Evolutionary conservation across 2,329 filamentous ascomycete genomes (phyloP).

Genomic region (Penicillium sp.): DNA sequence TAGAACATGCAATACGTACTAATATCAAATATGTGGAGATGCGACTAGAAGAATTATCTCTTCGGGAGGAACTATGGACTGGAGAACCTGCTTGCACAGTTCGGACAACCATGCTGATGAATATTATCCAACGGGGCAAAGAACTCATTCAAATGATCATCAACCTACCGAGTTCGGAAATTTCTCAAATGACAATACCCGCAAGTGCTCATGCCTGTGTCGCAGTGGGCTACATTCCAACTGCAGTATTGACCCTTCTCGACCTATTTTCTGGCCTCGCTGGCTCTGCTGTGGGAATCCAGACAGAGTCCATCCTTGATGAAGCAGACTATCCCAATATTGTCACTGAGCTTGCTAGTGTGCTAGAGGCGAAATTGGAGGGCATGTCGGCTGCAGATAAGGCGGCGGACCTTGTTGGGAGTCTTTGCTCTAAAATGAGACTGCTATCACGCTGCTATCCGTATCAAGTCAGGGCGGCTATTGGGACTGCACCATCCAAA

Average conservation of each 20-base stretch:
- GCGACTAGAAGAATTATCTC: conserved; percentile 23
- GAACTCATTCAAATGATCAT: conserved; percentile 20
- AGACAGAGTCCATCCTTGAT: conserved; percentile 19
- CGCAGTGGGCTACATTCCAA: conserved; percentile 20
- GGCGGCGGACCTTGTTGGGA: conserved; percentile 24
- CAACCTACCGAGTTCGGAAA: conserved; percentile 13
- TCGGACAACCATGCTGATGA: conserved; percentile 26
- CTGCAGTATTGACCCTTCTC: conserved; percentile 18
- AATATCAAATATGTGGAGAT: conserved; percentile 24
- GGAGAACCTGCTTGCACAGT: conserved; percentile 17
- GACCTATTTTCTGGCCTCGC: conserved; percentile 6
- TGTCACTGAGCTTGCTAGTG: conserved; percentile 17
- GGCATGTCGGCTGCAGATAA: conserved; percentile 20
- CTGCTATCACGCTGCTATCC: conserved; percentile 27
- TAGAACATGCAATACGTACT: conserved; percentile 21
- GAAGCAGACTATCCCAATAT: conserved; percentile 19
- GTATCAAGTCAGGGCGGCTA: conserved; percentile 21
- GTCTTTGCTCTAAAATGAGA: conserved; percentile 27
- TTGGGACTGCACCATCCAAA: conserved; percentile 9
- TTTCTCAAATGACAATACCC: conserved; percentile 18
- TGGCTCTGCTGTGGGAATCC: conserved; percentile 7
- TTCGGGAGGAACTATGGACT: conserved; percentile 26
- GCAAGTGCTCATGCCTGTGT: conserved; percentile 19
- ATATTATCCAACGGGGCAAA: conserved; percentile 21
- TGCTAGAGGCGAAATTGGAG: conserved; percentile 17